Percentiles rank a stretch among this genome's conserved stretches.
These are phyloP conservation scores for Lentinula sp. DNA, from an alignment of 768 basidiomycete genomes.

Conservation along the genomic window DNA sequence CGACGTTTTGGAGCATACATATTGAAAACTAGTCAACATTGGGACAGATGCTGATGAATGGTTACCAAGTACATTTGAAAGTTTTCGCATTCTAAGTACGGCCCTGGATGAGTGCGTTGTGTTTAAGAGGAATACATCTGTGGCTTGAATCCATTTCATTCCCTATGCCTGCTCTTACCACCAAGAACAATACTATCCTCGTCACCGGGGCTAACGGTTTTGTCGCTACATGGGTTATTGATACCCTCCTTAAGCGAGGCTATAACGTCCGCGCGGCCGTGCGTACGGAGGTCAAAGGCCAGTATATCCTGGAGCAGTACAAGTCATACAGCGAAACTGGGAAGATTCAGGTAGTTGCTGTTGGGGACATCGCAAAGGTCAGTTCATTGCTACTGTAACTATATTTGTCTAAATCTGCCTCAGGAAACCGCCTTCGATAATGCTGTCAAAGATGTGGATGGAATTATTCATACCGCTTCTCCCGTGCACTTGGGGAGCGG, in stretches of 20 bases:
- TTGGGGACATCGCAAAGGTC: constrained; percentile 52
- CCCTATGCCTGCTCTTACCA: constrained; percentile 24
- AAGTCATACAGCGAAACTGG: constrained; percentile 37
- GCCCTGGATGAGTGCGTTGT: neutral
- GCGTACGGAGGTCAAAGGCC: constrained; percentile 42
- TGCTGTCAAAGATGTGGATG: constrained; percentile 37
- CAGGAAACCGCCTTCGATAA: constrained; percentile 34
- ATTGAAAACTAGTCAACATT: too few species aligned
- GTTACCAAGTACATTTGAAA: too few species aligned
- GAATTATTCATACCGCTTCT: constrained; percentile 28
- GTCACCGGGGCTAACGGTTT: constrained; percentile 37
- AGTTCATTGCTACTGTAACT: constrained; percentile 8
- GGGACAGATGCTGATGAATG: too few species aligned
- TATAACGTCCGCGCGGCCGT: constrained; percentile 51
- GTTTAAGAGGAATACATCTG: neutral
- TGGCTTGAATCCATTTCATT: neutral
- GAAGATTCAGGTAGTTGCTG: constrained; percentile 44
- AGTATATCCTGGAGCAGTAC: constrained; percentile 41
- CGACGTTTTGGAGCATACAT: too few species aligned
- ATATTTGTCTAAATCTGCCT: neutral
- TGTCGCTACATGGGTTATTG: constrained; percentile 33
- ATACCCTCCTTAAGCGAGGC: constrained; percentile 37
- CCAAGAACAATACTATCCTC: constrained; percentile 28
- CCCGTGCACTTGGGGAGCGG: constrained; percentile 21
- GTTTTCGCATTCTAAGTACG: neutral